phyloP scores from a whole-genome alignment of 1,139 yeast species.

The Candida pseudoviswanathii region DNA sequence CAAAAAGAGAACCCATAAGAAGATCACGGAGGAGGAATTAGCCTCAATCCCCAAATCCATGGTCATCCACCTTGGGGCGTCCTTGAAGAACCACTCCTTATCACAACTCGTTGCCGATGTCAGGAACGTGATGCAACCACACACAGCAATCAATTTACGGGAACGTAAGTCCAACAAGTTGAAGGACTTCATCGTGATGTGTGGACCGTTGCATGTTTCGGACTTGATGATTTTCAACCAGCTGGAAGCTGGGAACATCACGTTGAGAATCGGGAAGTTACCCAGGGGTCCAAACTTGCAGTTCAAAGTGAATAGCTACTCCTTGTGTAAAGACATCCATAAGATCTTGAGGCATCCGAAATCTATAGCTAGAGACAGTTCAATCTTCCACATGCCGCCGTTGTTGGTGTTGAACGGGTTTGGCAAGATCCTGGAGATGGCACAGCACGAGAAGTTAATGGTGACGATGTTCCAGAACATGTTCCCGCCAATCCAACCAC shows the following conservation, averaged over 20 bases:
- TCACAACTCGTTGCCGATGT: conserved; percentile 85
- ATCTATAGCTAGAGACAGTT: conserved; percentile 61
- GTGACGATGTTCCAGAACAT: conserved; percentile 93
- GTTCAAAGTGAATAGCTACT: conserved; percentile 74
- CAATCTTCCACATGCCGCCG: conserved; percentile 78
- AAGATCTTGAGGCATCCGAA: conserved; percentile 69
- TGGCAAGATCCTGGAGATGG: conserved; percentile 54
- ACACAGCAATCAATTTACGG: conserved; percentile 84
- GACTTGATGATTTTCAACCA: conserved; percentile 88
- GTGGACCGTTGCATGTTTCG: conserved; percentile 93
- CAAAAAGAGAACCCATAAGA: conserved; percentile 86
- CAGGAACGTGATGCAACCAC: conserved; percentile 93
- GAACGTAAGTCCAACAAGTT: conserved; percentile 87
- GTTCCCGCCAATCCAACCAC: conserved; percentile 93
- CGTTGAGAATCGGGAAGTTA: conserved; percentile 80
- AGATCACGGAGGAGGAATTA: conserved; percentile 63
- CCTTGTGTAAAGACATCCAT: conserved; percentile 82
- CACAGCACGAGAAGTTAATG: conserved; percentile 74
- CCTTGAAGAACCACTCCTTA: conserved; percentile 78
- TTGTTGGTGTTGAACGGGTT: conserved; percentile 90
- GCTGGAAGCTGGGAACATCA: conserved; percentile 74
- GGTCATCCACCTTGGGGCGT: conserved; percentile 86
- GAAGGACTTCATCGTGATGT: conserved; percentile 92
- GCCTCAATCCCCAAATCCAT: conserved; percentile 84
- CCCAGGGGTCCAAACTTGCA: conserved; percentile 95